Conservation (phyloP, 2,329 filamentous ascomycete species). For the Diaporthe sp. region DNA sequence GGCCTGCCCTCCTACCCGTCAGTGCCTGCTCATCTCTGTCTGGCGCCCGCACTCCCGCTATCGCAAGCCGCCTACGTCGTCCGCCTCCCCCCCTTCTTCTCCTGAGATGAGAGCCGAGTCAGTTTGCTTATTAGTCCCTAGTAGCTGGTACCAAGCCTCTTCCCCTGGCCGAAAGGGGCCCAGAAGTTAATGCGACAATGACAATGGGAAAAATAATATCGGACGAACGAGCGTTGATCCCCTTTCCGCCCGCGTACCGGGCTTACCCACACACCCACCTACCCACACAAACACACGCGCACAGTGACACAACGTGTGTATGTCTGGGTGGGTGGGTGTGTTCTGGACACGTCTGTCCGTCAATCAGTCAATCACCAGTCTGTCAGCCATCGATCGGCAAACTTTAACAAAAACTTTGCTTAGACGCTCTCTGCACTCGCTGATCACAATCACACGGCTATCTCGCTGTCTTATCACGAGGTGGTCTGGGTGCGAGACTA, state of each 20-base stretch:
- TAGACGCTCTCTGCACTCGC: slow-evolving; percentile 29
- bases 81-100: background rate
- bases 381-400: slow-evolving; percentile 30
- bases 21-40: background rate
- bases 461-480: slow-evolving; percentile 27
- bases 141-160: slow-evolving; percentile 13
- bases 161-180: slow-evolving; percentile 9
- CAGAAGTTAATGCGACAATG: slow-evolving; percentile 21
- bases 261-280: background rate
- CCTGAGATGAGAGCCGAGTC: slow-evolving; percentile 9
- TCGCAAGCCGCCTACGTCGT: background rate
- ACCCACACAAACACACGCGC: background rate
- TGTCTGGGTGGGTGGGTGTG: background rate
- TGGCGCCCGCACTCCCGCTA: background rate
- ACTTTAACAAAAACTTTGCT: slow-evolving; percentile 33
- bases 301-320: background rate
- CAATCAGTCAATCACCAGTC: slow-evolving; percentile 14
- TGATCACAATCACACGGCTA: slow-evolving; percentile 37
- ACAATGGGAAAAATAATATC: slow-evolving; percentile 13
- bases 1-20: background rate
- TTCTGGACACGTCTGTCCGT: slow-evolving; percentile 16
- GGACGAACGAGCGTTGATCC: slow-evolving; percentile 28
- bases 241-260: background rate
- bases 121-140: slow-evolving; percentile 1
- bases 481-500: slow-evolving; percentile 20